Conservation (phyloP, 768 basidiomycete genomes). For the Royoungia palumana region DNA sequence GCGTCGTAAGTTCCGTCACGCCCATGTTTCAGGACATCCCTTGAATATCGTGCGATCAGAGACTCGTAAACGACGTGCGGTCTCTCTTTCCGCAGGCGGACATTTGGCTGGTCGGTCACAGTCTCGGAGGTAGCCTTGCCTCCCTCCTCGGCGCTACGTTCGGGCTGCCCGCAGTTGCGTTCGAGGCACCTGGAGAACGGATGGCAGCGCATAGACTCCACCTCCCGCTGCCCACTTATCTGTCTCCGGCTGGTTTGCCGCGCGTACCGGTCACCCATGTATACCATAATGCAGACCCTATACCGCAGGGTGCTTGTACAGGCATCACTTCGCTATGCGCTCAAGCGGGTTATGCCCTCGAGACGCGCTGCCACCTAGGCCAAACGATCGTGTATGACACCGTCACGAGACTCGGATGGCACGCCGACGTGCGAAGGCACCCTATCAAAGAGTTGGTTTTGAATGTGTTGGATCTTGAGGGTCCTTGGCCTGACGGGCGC, state of each 20-base stretch:
- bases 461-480: conserved; percentile 48
- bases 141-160: conserved; percentile 63
- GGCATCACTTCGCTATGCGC: conserved; percentile 52
- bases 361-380: conserved; percentile 62
- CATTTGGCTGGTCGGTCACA: conserved; percentile 61
- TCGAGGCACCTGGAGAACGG: conserved; percentile 63
- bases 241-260: conserved; percentile 8
- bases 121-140: conserved; percentile 63
- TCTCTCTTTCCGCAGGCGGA: conserved; percentile 54
- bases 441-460: conserved; percentile 53
- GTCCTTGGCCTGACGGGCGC: conserved; percentile 39
- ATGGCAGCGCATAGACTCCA: conserved; percentile 60
- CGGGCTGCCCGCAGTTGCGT: conserved; percentile 61
- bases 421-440: conserved; percentile 53
- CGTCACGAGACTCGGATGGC: conserved; percentile 59
- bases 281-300: conserved; percentile 71
- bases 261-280: conserved; percentile 42
- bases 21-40: not conserved
- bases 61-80: conserved; percentile 56
- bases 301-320: conserved; percentile 57
- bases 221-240: conserved; percentile 50
- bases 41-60: conserved; percentile 30
- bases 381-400: conserved; percentile 65
- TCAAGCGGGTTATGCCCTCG: conserved; percentile 63
- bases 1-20: conserved; percentile 55